phyloP scores from a whole-genome alignment of 1,284 basidiomycete genomes.

The Sparassis latifolia region DNA sequence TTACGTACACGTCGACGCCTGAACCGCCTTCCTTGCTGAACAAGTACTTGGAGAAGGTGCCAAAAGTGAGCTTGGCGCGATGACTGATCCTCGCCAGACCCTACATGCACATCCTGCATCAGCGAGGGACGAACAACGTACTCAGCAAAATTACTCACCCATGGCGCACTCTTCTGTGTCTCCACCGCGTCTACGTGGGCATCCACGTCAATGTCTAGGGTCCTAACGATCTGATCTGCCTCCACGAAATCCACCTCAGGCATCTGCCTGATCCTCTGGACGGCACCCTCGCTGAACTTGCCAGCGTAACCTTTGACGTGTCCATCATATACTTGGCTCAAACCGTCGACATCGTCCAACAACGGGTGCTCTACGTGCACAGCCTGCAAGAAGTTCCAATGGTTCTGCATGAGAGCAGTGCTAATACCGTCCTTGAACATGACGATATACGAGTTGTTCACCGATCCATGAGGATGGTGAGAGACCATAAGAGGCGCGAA shows the following conservation, averaged over 20 bases:
- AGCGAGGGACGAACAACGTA: neutral
- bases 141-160: slow-evolving; percentile 55
- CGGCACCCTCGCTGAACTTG: slow-evolving; percentile 66
- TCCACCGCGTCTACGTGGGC: slow-evolving; percentile 71
- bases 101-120: slow-evolving; percentile 29
- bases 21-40: slow-evolving; percentile 76
- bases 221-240: slow-evolving; percentile 83
- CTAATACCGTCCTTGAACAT: slow-evolving; percentile 73
- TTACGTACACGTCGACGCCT: slow-evolving; percentile 70
- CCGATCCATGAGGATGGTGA: slow-evolving; percentile 60
- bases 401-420: slow-evolving; percentile 54
- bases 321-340: slow-evolving; percentile 69
- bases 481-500: slow-evolving; percentile 50
- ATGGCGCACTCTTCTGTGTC: slow-evolving; percentile 78
- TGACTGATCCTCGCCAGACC: slow-evolving; percentile 96
- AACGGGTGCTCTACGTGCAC: slow-evolving; percentile 50
- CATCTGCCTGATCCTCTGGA: slow-evolving; percentile 77
- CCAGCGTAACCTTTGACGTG: slow-evolving; percentile 84
- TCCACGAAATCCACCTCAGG: slow-evolving; percentile 95
- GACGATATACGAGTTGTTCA: slow-evolving; percentile 90
- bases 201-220: slow-evolving; percentile 70
- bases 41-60: slow-evolving; percentile 85
- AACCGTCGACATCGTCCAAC: slow-evolving; percentile 27
- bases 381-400: slow-evolving; percentile 65
- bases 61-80: slow-evolving; percentile 68